Conservation (phyloP, 2,329 filamentous ascomycete genomes). For the Apiospora aurea region DNA sequence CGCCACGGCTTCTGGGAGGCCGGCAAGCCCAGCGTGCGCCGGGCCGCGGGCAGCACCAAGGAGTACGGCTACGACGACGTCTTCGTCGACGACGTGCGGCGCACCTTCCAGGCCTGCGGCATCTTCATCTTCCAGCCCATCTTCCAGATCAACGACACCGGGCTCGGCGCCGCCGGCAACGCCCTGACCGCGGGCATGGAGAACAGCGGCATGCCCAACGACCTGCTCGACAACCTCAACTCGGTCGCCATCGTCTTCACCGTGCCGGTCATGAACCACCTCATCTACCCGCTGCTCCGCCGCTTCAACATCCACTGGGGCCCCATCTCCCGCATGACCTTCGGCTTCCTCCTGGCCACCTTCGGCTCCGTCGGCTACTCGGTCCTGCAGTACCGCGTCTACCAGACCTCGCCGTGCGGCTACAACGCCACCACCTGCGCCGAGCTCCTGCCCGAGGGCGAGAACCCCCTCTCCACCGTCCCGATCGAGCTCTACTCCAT, state of each 20-base stretch:
- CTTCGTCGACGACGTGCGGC: constrained; percentile 70
- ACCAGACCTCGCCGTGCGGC: constrained; percentile 50
- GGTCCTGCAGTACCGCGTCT: constrained; percentile 49
- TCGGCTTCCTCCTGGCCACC: constrained; percentile 62
- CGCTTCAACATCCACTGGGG: constrained; percentile 60
- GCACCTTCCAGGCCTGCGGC: constrained; percentile 66
- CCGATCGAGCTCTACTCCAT: constrained; percentile 61
- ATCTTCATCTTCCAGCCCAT: constrained; percentile 62
- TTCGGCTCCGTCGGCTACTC: constrained; percentile 53
- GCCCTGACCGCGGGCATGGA: constrained; percentile 52
- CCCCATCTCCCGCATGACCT: constrained; percentile 62
- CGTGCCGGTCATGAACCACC: constrained; percentile 57
- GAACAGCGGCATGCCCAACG: constrained; percentile 60
- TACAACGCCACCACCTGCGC: constrained; percentile 46
- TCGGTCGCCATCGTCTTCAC: constrained; percentile 65
- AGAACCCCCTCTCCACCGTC: constrained; percentile 49
- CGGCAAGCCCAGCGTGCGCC: constrained; percentile 62
- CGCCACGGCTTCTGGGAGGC: constrained; percentile 63
- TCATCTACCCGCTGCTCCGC: constrained; percentile 64
- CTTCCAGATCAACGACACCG: constrained; percentile 54
- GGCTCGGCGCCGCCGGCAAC: constrained; percentile 53
- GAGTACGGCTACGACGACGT: constrained; percentile 65
- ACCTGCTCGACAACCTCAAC: constrained; percentile 66
- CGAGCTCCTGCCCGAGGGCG: constrained; percentile 39
- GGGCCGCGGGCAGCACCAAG: constrained; percentile 48